These are phyloP conservation scores for Dispira parvispora DNA, from an alignment of 192 early-diverging fungal species.

Conservation along the genomic window DNA sequence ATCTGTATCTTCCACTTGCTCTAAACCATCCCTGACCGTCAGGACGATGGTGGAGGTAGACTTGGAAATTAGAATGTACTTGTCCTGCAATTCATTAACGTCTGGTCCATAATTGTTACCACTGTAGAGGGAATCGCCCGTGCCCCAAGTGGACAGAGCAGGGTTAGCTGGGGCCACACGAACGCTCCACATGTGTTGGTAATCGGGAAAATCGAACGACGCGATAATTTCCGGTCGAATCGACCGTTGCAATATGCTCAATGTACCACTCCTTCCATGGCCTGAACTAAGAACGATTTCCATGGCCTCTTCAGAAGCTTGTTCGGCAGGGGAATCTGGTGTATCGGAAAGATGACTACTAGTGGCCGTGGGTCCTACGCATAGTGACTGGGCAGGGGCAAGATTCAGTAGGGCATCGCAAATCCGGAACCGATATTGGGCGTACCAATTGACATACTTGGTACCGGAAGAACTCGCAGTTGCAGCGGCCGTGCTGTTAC, in stretches of 20 bases:
- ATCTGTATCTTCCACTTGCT: constrained; percentile 52
- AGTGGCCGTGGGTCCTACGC: neutral
- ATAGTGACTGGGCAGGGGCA: constrained; percentile 11
- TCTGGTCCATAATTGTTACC: neutral
- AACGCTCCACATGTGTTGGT: constrained; percentile 20
- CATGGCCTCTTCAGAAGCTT: constrained; percentile 13
- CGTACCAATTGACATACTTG: neutral
- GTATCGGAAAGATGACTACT: no score
- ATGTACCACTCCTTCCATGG: constrained; percentile 33
- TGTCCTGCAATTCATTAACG: constrained; percentile 21
- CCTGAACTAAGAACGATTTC: constrained; percentile 45
- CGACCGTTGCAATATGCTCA: constrained; percentile 40
- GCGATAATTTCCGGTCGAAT: constrained; percentile 41
- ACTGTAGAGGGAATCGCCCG: no score
- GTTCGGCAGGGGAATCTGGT: neutral
- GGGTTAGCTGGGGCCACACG: constrained; percentile 11
- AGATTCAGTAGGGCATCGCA: constrained; percentile 15
- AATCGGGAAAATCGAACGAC: constrained; percentile 31
- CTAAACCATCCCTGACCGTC: constrained; percentile 62
- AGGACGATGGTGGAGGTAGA: constrained; percentile 36
- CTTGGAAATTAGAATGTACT: constrained; percentile 24
- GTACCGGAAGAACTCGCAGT: neutral
- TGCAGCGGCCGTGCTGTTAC: neutral
- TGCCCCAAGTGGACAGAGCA: no score
- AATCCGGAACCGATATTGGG: constrained; percentile 12